Evolutionary conservation across 2,329 filamentous ascomycete genomes (phyloP).

Genomic region (Diaporthe amygdali): DNA sequence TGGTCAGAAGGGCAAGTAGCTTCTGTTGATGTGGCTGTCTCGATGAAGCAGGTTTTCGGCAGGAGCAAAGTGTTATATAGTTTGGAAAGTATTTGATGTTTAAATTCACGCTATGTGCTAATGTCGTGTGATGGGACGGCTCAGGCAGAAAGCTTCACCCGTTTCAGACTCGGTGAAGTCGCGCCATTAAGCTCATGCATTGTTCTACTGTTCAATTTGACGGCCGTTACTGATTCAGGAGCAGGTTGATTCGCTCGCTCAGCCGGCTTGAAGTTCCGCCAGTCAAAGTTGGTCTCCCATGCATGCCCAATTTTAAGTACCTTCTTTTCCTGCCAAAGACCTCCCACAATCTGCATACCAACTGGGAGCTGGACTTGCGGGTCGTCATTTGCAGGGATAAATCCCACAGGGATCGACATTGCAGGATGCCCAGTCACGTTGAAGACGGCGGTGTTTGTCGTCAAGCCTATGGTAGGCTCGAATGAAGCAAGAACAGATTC

Average conservation of each 20-base stretch:
- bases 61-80: no score
- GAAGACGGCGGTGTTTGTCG: slow-evolving; percentile 58
- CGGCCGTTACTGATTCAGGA: slow-evolving; percentile 23
- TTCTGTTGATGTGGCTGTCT: no score
- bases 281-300: slow-evolving; percentile 30
- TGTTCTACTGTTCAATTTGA: slow-evolving; percentile 38
- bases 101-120: no score
- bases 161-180: neutral
- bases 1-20: no score
- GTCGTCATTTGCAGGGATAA: neutral
- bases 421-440: slow-evolving; percentile 63
- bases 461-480: slow-evolving; percentile 45
- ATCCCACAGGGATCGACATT: slow-evolving; percentile 43
- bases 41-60: no score
- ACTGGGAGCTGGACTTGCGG: slow-evolving; percentile 50
- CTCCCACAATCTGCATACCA: slow-evolving; percentile 61
- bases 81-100: no score
- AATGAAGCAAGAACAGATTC: neutral
- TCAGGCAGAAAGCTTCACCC: neutral
- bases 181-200: neutral
- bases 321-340: slow-evolving; percentile 53
- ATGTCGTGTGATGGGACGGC: no score
- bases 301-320: slow-evolving; percentile 49
- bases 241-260: neutral
- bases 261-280: neutral